These are phyloP conservation scores for Entelexis sorbosivorans DNA, from an alignment of 1,139 yeast genomes.

Conservation along the genomic window DNA sequence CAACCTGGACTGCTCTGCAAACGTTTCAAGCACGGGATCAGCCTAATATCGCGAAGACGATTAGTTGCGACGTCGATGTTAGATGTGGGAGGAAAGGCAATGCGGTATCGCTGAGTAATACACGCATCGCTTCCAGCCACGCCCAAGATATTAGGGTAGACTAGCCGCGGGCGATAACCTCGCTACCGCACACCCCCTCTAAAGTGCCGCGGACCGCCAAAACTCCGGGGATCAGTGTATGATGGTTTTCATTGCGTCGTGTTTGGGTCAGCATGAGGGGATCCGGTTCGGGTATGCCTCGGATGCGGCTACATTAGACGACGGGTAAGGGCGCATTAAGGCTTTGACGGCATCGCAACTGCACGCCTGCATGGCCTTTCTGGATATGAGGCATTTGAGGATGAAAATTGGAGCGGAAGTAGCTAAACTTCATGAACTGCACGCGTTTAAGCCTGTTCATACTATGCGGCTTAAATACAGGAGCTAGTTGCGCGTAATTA, in stretches of 20 bases:
- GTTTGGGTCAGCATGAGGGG: too few relatives aligned
- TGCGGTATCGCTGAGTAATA: slow-evolving; percentile 3
- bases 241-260: not conserved
- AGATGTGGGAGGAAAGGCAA: slow-evolving; percentile 6
- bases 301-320: not conserved
- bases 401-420: not conserved
- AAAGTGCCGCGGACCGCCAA: not conserved
- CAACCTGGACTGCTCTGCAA: not conserved
- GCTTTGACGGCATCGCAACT: slow-evolving; percentile 3
- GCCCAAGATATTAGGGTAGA: slow-evolving; percentile 1
- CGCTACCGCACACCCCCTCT: not conserved
- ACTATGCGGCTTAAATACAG: too few relatives aligned
- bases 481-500: too few relatives aligned
- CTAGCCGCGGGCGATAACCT: not conserved
- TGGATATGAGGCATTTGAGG: not conserved
- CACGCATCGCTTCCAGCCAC: slow-evolving; percentile 6
- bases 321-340: not conserved
- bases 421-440: too few relatives aligned
- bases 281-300: not conserved
- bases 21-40: slow-evolving; percentile 3
- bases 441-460: too few relatives aligned
- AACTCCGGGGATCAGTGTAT: too few relatives aligned
- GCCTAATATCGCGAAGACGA: not conserved
- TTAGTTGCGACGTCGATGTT: slow-evolving; percentile 6
- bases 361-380: not conserved